phyloP scores from a whole-genome alignment of 1,139 yeast genomes.

The Candida tropicalis region DNA sequence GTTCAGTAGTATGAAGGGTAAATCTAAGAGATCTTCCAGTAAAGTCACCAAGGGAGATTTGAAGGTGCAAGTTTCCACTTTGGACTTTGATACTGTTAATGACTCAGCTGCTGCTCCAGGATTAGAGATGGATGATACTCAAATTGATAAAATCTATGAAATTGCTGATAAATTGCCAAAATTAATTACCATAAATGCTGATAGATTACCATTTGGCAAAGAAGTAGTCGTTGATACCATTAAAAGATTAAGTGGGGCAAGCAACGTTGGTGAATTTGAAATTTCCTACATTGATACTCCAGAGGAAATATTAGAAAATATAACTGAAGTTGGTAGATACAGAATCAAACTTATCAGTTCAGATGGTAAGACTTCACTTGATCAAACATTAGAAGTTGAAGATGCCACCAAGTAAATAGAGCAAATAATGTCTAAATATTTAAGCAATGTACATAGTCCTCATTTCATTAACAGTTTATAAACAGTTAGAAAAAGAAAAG shows the following conservation, averaged over 20 bases:
- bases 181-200: conserved; percentile 22
- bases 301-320: conserved; percentile 19
- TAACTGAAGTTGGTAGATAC: conserved; percentile 34
- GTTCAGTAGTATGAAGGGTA: conserved; percentile 29
- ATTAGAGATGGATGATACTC: conserved; percentile 8
- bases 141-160: conserved; percentile 28
- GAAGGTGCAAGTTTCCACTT: conserved; percentile 5
- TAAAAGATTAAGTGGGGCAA: conserved; percentile 34
- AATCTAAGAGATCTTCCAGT: conserved; percentile 10
- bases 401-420: conserved; percentile 8
- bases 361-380: conserved; percentile 21
- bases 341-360: conserved; percentile 29
- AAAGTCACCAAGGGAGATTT: conserved; percentile 3
- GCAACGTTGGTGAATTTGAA: conserved; percentile 8
- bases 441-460: conserved; percentile 7
- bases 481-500: no score
- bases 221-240: conserved; percentile 26
- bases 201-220: conserved; percentile 33
- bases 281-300: conserved; percentile 18
- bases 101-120: neutral
- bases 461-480: no score
- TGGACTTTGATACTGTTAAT: neutral
- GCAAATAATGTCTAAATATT: neutral
- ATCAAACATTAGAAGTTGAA: conserved; percentile 14
- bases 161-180: conserved; percentile 37